Evolutionary conservation across 2,329 filamentous ascomycete genomes (phyloP).

Genomic region (Alternaria conjuncta): DNA sequence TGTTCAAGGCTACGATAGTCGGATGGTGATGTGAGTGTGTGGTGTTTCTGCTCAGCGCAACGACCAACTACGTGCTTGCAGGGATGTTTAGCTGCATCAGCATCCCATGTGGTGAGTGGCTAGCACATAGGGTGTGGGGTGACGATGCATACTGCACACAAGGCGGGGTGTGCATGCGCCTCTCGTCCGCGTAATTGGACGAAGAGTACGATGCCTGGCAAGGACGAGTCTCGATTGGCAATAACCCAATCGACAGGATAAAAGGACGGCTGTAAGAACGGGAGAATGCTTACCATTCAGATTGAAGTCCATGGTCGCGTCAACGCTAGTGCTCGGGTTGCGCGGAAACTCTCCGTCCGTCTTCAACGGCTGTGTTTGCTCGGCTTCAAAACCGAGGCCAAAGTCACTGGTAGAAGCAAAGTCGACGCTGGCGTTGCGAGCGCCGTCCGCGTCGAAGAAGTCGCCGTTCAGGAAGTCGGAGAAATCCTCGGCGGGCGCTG

Average conservation of each 20-base stretch:
- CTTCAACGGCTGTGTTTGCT: slow-evolving; percentile 21
- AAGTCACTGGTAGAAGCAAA: slow-evolving; percentile 36
- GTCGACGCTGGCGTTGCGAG: slow-evolving; percentile 30
- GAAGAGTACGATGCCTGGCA: slow-evolving; percentile 17
- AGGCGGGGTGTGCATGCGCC: slow-evolving; percentile 37
- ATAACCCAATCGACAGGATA: slow-evolving; percentile 11
- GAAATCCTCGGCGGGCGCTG: slow-evolving; percentile 56
- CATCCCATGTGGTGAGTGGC: slow-evolving; percentile 32
- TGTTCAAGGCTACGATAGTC: slow-evolving; percentile 8
- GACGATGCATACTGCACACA: slow-evolving; percentile 29
- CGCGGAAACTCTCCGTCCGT: slow-evolving; percentile 21
- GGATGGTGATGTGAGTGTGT: slow-evolving; percentile 13
- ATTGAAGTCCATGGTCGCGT: slow-evolving; percentile 45
- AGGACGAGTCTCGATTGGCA: slow-evolving; percentile 15
- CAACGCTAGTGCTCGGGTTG: slow-evolving; percentile 19
- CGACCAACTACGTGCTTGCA: slow-evolving; percentile 49
- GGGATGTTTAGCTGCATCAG: slow-evolving; percentile 27
- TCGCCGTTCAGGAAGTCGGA: slow-evolving; percentile 64
- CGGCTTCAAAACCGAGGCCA: slow-evolving; percentile 36
- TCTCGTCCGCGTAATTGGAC: slow-evolving; percentile 30
- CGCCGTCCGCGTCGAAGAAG: slow-evolving; percentile 71
- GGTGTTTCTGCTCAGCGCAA: slow-evolving; percentile 21
- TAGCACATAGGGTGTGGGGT: slow-evolving; percentile 34
- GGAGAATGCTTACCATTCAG: slow-evolving; percentile 40
- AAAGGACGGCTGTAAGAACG: slow-evolving; percentile 11